Base-by-base conservation (phyloP, 106 monocot genomes). In the Posidonia australis region DNA sequence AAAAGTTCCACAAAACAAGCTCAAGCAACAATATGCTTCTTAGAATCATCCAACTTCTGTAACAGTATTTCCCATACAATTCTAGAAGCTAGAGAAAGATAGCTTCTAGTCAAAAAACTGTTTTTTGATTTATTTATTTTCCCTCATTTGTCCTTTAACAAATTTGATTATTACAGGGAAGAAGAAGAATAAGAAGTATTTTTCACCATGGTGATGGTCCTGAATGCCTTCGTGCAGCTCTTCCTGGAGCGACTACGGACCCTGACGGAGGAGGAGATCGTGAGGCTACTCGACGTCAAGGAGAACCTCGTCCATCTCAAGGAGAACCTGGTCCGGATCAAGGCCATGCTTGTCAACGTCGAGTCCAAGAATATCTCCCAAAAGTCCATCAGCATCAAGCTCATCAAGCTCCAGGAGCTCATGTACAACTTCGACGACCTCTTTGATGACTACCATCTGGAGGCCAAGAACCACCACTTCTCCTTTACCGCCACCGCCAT, bases 341-440 rank as follows among this genome's bases (percentile, higher is more conserved):
- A 20, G 1, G 27, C 1, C 12, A 5, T 70, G 4, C 58, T 70
- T 1, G 13, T 1, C 0, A 46, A 70, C 7, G 69, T 58, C 59
- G 69, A 60, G 29, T 30, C 21, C 61, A 26, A 76, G 42, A 32
- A 66, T 9, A 48, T 76, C 69, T 12, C 55, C 68, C n/a, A 31
- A 6, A 10, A 76, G 1, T 28, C 58, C 18, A 19, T 70, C 1
- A 23, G 29, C 27, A 13, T 17, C 5, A 59, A 58, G 69, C 58
- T 70, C 26, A 17, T 7, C 59, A 0, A 11, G 1, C 45, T 70
- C 16, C 23, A 58, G 12, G 46, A 70, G 10, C 13, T 59, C 69
- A 48, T 70, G 69, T 60, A 46, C 59, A 58, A 70, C 69, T 27
- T 45, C 59, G 69, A 70, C 59, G 69, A 70, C 69, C 58, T 70